A percentile compares a stretch with the other conserved stretches of the same genome.
These are phyloP conservation scores for Lichina pygmaea DNA, from an alignment of 495 filamentous ascomycete genomes.

Conservation along the genomic window DNA sequence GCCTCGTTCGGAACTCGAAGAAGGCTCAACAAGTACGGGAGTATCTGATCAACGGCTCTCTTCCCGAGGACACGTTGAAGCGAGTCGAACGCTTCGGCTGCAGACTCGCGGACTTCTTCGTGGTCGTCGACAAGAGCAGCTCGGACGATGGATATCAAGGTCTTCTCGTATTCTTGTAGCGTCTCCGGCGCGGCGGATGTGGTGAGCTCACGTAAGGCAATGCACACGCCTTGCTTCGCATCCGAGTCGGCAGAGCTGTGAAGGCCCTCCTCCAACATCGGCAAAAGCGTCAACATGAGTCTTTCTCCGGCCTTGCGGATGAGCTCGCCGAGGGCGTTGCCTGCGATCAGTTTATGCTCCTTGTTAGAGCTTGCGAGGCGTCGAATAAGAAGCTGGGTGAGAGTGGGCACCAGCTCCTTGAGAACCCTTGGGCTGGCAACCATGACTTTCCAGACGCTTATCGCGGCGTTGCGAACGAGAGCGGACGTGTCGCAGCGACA, in stretches of 20 bases:
- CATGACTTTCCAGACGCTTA: conserved; percentile 87
- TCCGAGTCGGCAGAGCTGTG: conserved; percentile 74
- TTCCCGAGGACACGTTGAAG: conserved; percentile 85
- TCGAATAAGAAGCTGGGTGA: conserved; percentile 82
- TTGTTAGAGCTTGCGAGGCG: conserved; percentile 85
- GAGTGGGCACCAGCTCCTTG: conserved; percentile 80
- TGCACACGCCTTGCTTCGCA: conserved; percentile 90
- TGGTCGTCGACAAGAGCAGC: conserved; percentile 79
- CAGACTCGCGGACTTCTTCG: conserved; percentile 75
- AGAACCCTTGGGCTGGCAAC: conserved; percentile 80
- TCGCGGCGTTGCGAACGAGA: conserved; percentile 68
- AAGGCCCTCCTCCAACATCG: conserved; percentile 78
- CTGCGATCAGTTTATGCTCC: conserved; percentile 96
- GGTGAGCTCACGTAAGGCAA: conserved; percentile 81
- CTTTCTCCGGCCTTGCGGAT: conserved; percentile 92
- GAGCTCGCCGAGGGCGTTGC: conserved; percentile 83
- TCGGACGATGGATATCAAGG: conserved; percentile 76
- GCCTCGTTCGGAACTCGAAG: conserved; percentile 65
- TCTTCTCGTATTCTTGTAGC: conserved; percentile 84
- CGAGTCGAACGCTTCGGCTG: conserved; percentile 88
- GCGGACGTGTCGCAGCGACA: conserved; percentile 93
- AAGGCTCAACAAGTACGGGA: conserved; percentile 73
- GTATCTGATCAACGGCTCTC: conserved; percentile 74
- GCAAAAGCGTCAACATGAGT: conserved; percentile 64
- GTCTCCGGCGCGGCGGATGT: conserved; percentile 70